Conservation (phyloP, 441 rosid genomes). For the Gossypium davidsonii region DNA sequence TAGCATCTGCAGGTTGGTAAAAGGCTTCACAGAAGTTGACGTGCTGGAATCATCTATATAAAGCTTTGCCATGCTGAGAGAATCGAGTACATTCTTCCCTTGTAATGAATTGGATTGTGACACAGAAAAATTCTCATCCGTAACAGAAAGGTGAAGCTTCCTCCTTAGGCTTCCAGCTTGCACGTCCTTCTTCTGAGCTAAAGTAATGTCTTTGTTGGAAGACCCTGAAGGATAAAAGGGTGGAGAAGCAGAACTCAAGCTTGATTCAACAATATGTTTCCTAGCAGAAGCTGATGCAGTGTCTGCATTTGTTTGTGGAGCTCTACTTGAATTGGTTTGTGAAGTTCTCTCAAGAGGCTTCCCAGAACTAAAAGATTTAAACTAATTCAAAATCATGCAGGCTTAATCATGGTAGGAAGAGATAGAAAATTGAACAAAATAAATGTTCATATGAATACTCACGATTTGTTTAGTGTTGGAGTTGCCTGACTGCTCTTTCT, state of each 20-base stretch:
- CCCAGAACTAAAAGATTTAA: constrained; percentile 33
- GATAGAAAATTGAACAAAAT: not conserved
- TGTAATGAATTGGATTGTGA: constrained; percentile 31
- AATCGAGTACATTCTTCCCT: constrained; percentile 45
- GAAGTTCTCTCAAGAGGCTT: constrained; percentile 40
- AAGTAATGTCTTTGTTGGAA: constrained; percentile 42
- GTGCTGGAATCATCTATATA: constrained; percentile 42
- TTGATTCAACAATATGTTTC: constrained; percentile 53
- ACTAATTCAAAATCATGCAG: constrained; percentile 10
- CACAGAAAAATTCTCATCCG: constrained; percentile 30
- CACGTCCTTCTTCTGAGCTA: constrained; percentile 47
- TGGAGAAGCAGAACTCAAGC: constrained; percentile 91
- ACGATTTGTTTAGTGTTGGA: constrained; percentile 49
- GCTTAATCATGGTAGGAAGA: not conserved
- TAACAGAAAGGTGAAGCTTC: constrained; percentile 32
- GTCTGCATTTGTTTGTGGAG: constrained; percentile 35
- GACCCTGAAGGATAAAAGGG: constrained; percentile 93
- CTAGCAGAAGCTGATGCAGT: constrained; percentile 39
- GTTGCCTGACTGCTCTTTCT: constrained; percentile 48
- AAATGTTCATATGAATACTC: constrained; percentile 17
- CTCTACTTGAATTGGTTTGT: constrained; percentile 38
- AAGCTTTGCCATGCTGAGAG: constrained; percentile 52
- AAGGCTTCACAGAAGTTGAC: constrained; percentile 43
- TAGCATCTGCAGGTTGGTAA: constrained; percentile 31
- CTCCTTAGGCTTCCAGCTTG: constrained; percentile 43